Base-by-base conservation (phyloP, 2,329 filamentous ascomycete species). In the Phialophora chinensis region DNA sequence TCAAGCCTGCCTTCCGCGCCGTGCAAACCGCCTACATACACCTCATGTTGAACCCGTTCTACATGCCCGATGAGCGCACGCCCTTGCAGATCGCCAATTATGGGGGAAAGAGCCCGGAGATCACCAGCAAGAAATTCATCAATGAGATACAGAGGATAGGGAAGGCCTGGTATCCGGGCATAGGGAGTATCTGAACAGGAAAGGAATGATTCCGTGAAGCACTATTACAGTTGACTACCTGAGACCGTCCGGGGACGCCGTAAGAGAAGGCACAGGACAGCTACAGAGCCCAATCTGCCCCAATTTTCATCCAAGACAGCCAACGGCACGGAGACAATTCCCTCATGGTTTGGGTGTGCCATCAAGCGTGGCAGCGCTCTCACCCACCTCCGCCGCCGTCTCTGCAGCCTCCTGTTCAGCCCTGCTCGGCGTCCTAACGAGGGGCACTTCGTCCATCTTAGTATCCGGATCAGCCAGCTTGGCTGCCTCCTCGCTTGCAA, bases 1-100 rank as follows among this genome's bases (percentile, higher is more conserved):
- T 98, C 74, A 93, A 93, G 77, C 88, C 91, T 38, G 93, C 95
- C 29, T 99, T 99, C 76, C 88, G 90, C 76, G 93, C 93, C 31
- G 87, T 99, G 79, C 95, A 98, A 80, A 89, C 86, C n/a, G 93
- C 94, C 33, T 99, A 97, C 74, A 91, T 98, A 65, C 84, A 88
- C 68, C 82, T 99, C 60, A 81, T 98, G 71, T 90, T 97, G 79
- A 98, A 99, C 75, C 94, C 94, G 0, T 99, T 99, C 79, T 98
- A 93, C 78, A 88, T 90, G 55, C 94, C 94, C 10, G 93, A 97
- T 75, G 91, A 94, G 73, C 89, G 93, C 77, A 86, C 86, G 69
- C 90, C 90, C 57, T 86, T 81, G 42, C 77, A 78, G 55, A 82
- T 82, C 58, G 79, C 80, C 55, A 78, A 79, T 42, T 76, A 77